Base-by-base conservation (phyloP, 1,284 basidiomycete genomes). In the Ustilago esculenta region DNA sequence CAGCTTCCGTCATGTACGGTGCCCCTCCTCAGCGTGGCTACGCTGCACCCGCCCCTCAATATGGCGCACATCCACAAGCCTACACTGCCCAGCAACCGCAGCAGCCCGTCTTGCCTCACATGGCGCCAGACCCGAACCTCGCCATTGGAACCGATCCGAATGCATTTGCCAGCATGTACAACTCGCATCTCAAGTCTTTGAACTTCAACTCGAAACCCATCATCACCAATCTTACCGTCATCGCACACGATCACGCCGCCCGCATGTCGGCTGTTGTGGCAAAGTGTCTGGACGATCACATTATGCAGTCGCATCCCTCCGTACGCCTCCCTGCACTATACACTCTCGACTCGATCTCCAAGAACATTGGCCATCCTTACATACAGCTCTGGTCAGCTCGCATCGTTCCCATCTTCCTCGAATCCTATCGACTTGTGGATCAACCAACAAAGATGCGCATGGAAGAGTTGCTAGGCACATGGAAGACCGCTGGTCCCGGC, bases 191-290 rank as follows among this genome's bases (percentile, higher is more conserved):
- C 58, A 86, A 88, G 76, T 88, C 90, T 73, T 89, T 98, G 65
- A 94, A 90, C 36, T 89, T 95, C 85, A 99, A 98, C 84, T 96
- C 94, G 72, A 90, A 94, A 80, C 92, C 93, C 14, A 90, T 97
- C 72, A 99, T 99, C 76, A 94, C 95, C 84, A 88, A 88, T 65
- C 85, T 98, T n/a, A 98, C 95, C 25, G 88, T 95, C 85, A 88
- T 93, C 76, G 94, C 96, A 30, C 90, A 93, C 85, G 90, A 95
- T 61, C 89, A 91, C 81, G 85, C 88, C 51, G 88, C 90, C 64
- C 70, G 81, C 86, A 85, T 89, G 84, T 89, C 91, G 70, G 87
- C 90, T 58, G 87, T 92, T 48, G 90, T 98, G 20, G 90, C 90
- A 1, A 89, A 94, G 71, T 92, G 91, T 81, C 84, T 98, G 42